Percentiles rank a stretch among this genome's conserved stretches.
Evolutionary conservation across 805 yeast genomes (phyloP).

Genomic region (Debaryomyces prosopidis): DNA sequence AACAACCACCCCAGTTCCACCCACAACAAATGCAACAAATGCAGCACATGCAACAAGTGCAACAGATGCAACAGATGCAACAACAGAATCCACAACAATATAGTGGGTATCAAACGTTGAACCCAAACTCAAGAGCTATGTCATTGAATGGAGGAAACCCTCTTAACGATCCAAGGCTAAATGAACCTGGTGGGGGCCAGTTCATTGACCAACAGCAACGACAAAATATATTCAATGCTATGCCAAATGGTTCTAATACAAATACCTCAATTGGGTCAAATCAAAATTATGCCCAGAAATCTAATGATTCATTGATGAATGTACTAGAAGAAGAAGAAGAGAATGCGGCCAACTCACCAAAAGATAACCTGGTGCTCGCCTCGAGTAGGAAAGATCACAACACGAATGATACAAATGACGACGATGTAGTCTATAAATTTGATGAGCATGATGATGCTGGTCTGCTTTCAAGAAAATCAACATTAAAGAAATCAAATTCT

Average conservation of each 20-base stretch:
- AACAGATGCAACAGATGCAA: conserved; percentile 7
- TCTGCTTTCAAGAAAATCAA: conserved; percentile 37
- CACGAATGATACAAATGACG: conserved; percentile 16
- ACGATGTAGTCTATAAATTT: conserved; percentile 31
- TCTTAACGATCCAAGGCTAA: not conserved
- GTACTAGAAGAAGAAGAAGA: conserved; percentile 39
- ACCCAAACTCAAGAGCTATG: conserved; percentile 25
- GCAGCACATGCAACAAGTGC: not conserved
- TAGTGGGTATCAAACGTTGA: not conserved
- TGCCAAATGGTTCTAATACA: not conserved
- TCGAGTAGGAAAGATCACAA: not conserved
- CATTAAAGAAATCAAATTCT: conserved; percentile 40
- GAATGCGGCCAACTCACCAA: conserved; percentile 6
- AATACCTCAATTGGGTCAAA: not conserved
- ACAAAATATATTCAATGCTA: not conserved
- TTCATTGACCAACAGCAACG: not conserved
- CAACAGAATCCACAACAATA: conserved; percentile 1
- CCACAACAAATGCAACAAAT: not conserved
- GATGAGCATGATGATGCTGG: conserved; percentile 27
- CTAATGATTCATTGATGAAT: conserved; percentile 34
- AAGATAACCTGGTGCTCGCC: not conserved
- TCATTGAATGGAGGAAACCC: conserved; percentile 18
- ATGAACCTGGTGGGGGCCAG: not conserved
- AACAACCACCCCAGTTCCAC: conserved; percentile 1
- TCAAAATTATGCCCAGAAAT: conserved; percentile 5